phyloP scores from a whole-genome alignment of 1,139 yeast genomes.

The Lodderomyces pseudojiufengensis region DNA sequence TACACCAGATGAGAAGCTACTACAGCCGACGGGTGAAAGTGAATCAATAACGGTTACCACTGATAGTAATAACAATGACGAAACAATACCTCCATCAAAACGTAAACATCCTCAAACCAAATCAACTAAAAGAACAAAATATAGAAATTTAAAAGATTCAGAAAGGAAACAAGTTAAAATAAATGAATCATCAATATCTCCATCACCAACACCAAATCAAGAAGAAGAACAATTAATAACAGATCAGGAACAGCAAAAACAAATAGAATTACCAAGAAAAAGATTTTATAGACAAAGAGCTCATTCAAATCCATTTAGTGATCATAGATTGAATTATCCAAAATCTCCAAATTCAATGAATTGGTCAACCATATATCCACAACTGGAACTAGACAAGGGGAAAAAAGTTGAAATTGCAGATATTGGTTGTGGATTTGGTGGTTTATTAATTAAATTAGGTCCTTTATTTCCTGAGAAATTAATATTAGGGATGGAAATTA shows the following conservation, averaged over 20 bases:
- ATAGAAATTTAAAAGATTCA: conserved; percentile 36
- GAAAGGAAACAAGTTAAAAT: conserved; percentile 33
- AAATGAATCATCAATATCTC: conserved; percentile 11
- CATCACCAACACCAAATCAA: conserved; percentile 8
- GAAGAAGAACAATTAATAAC: too few species aligned
- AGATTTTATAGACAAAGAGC: conserved; percentile 94
- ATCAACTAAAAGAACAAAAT: conserved; percentile 37
- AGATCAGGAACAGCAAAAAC: conserved; percentile 1
- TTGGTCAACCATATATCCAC: conserved; percentile 79
- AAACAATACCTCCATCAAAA: conserved; percentile 25
- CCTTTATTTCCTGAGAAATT: conserved; percentile 69
- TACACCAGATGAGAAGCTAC: too few species aligned
- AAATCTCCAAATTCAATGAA: conserved; percentile 76
- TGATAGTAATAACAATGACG: neutral
- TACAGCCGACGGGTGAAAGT: too few species aligned
- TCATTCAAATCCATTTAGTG: conserved; percentile 96
- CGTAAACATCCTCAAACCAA: conserved; percentile 17
- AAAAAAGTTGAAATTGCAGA: conserved; percentile 82
- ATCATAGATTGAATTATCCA: conserved; percentile 90
- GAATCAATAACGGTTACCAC: too few species aligned
- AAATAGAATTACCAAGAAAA: conserved; percentile 57
- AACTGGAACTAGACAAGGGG: conserved; percentile 24
- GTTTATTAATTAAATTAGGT: conserved; percentile 75
- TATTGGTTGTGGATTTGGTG: conserved; percentile 98
- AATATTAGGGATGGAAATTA: conserved; percentile 92